These are phyloP conservation scores for Carex kokanica DNA, from an alignment of 176 grass and related monocot species.

Conservation along the genomic window DNA sequence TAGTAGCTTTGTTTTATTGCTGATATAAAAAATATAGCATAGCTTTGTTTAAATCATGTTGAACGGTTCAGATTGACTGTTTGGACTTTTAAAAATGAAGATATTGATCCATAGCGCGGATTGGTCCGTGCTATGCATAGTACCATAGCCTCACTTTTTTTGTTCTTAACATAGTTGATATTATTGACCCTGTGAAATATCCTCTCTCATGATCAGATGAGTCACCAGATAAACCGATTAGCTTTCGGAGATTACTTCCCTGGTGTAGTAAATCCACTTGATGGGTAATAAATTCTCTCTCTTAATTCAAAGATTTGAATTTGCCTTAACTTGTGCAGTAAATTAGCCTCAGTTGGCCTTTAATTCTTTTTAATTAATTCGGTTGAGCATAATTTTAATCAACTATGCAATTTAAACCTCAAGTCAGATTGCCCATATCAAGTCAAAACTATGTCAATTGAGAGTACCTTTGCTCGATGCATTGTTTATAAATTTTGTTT, in stretches of 20 bases:
- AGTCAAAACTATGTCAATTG: no score
- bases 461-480: no score
- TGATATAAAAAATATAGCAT: not conserved
- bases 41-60: no score
- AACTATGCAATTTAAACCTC: no score
- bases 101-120: no score
- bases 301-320: slow-evolving; percentile 3
- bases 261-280: slow-evolving; percentile 89
- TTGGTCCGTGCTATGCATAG: no score
- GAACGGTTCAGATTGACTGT: no score
- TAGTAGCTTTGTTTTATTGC: not conserved
- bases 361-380: no score
- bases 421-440: no score
- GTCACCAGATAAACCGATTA: slow-evolving; percentile 86
- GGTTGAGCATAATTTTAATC: no score
- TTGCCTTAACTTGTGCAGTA: not conserved
- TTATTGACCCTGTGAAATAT: not conserved
- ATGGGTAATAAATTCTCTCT: slow-evolving; percentile 57
- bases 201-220: slow-evolving; percentile 47
- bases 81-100: no score
- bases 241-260: slow-evolving; percentile 89
- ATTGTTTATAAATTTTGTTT: no score
- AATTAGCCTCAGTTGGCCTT: not conserved
- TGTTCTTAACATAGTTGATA: slow-evolving; percentile 3
- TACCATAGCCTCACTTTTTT: not conserved